Percentiles rank a stretch among this genome's conserved stretches.
These are phyloP conservation scores for Ganoderma meredithae DNA, from an alignment of 1,284 basidiomycete genomes.

Conservation along the genomic window DNA sequence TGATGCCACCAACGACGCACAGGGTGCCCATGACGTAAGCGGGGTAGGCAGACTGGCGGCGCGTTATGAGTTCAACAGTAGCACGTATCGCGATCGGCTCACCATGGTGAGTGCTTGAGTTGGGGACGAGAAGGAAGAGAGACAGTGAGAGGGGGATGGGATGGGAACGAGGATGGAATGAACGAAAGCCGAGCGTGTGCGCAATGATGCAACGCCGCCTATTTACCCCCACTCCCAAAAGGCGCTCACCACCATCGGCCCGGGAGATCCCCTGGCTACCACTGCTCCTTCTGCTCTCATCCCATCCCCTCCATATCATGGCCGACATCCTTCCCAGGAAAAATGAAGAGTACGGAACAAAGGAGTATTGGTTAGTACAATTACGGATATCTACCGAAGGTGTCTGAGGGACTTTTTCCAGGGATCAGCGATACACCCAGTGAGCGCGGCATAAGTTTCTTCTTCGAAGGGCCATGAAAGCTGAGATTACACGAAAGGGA, in stretches of 20 bases:
- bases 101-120: slow-evolving; percentile 28
- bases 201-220: slow-evolving; percentile 17
- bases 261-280: too few relatives aligned
- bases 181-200: slow-evolving; percentile 22
- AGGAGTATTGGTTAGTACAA: slow-evolving; percentile 71
- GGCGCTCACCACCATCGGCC: slow-evolving; percentile 21
- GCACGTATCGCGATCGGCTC: not conserved
- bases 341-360: slow-evolving; percentile 80
- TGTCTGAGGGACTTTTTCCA: slow-evolving; percentile 30
- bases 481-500: slow-evolving; percentile 53
- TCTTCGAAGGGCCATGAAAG: not conserved
- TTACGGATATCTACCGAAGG: not conserved
- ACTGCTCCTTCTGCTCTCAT: too few relatives aligned
- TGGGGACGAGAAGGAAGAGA: slow-evolving; percentile 8
- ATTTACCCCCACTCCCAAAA: slow-evolving; percentile 27
- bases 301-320: too few relatives aligned
- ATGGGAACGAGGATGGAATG: slow-evolving; percentile 9
- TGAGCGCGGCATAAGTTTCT: too few relatives aligned
- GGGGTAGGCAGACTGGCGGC: slow-evolving; percentile 76
- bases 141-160: not conserved
- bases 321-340: slow-evolving; percentile 59
- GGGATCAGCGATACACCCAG: slow-evolving; percentile 79
- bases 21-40: slow-evolving; percentile 82
- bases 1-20: slow-evolving; percentile 80
- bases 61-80: slow-evolving; percentile 2